Percentiles rank a stretch among this genome's conserved stretches.
phyloP scores from a whole-genome alignment of 495 filamentous ascomycete genomes.

The Penicillium salamii region DNA sequence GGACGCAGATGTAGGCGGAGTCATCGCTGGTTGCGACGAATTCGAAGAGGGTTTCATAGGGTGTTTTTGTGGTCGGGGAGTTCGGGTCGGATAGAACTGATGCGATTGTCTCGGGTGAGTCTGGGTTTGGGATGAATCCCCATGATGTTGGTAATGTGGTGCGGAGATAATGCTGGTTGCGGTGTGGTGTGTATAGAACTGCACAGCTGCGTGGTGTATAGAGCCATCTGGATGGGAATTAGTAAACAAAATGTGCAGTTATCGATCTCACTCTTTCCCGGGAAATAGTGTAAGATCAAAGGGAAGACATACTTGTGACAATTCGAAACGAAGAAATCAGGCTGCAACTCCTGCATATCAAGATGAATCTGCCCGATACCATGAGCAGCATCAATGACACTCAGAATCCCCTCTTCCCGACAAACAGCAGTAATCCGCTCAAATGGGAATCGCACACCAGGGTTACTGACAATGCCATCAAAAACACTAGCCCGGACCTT shows the following conservation, averaged over 20 bases:
- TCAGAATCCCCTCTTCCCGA: slow-evolving; percentile 58
- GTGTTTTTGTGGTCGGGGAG: slow-evolving; percentile 37
- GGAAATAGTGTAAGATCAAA: no score
- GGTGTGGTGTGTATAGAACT: slow-evolving; percentile 70
- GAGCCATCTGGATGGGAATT: slow-evolving; percentile 63
- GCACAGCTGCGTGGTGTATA: slow-evolving; percentile 78
- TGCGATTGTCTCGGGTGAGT: slow-evolving; percentile 18
- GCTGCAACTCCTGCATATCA: slow-evolving; percentile 58
- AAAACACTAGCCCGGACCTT: slow-evolving; percentile 65
- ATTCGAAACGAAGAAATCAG: slow-evolving; percentile 84
- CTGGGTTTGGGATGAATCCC: slow-evolving; percentile 46
- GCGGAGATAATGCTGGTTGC: slow-evolving; percentile 72
- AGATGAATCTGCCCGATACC: slow-evolving; percentile 74
- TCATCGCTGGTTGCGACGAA: slow-evolving; percentile 76
- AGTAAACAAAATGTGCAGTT: no score
- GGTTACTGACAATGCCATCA: slow-evolving; percentile 71
- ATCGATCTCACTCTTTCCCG: no score
- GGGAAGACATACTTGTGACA: slow-evolving; percentile 65
- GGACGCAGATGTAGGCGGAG: slow-evolving; percentile 65
- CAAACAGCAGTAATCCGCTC: slow-evolving; percentile 62
- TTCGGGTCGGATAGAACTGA: slow-evolving; percentile 50
- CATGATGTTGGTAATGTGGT: slow-evolving; percentile 70
- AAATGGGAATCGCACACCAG: slow-evolving; percentile 77
- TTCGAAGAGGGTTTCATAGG: slow-evolving; percentile 70
- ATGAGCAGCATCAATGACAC: slow-evolving; percentile 77